phyloP scores from a whole-genome alignment of 371 early-diverging fungal genomes.

The Catenaria anguillulae region DNA sequence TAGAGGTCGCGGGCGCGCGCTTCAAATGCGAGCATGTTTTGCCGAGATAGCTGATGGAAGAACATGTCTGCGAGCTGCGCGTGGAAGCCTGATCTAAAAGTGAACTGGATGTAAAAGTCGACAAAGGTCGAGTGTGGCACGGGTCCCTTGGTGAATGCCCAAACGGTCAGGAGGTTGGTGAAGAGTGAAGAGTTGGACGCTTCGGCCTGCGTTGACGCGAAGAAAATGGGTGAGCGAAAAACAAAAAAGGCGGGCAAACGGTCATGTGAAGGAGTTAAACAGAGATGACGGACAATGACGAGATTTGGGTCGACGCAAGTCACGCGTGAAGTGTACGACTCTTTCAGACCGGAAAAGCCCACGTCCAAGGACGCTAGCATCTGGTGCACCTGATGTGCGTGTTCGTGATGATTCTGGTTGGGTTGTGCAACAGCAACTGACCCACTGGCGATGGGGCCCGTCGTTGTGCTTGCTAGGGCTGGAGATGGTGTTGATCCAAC shows the following conservation, averaged over 20 bases:
- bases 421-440: no score
- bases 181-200: slow-evolving; percentile 51
- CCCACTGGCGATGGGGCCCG: no score
- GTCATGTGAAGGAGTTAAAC: no score
- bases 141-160: slow-evolving; percentile 38
- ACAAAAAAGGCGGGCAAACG: no score
- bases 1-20: slow-evolving; percentile 18
- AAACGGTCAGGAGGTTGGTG: slow-evolving; percentile 46
- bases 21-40: slow-evolving; percentile 59
- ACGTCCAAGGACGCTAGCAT: slow-evolving; percentile 57
- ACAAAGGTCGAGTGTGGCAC: slow-evolving; percentile 36
- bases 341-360: slow-evolving; percentile 54
- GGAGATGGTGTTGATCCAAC: no score
- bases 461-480: no score
- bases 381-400: slow-evolving; percentile 10
- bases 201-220: slow-evolving; percentile 27
- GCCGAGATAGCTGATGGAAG: slow-evolving; percentile 53
- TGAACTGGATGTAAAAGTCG: slow-evolving; percentile 58
- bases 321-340: slow-evolving; percentile 59
- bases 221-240: background rate
- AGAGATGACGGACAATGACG: slow-evolving; percentile 26
- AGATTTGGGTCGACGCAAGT: slow-evolving; percentile 37
- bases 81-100: slow-evolving; percentile 59
- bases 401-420: no score
- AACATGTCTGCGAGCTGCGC: slow-evolving; percentile 55